Conservation (phyloP, 306 rosid genomes). For the Leucaena leucocephala region DNA sequence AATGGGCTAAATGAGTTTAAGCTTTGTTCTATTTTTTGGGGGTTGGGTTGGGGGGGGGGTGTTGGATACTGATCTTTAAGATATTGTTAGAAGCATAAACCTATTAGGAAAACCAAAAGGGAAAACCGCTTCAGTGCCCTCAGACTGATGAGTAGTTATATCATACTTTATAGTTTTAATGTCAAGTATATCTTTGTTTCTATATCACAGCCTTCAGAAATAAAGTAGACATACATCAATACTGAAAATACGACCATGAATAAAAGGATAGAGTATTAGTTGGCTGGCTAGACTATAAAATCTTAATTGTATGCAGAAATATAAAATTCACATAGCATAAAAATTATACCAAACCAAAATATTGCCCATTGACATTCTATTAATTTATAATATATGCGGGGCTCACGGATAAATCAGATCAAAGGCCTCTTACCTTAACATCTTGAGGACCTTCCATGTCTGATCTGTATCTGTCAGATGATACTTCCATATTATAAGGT, state of each 20-base stretch:
- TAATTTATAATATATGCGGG: conserved; percentile 9
- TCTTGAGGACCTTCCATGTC: conserved; percentile 84
- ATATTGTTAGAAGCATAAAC: background rate
- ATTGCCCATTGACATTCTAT: background rate
- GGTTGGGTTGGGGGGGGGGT: too few species aligned
- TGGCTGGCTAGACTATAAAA: background rate
- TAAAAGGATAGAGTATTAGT: background rate
- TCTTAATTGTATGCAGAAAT: background rate
- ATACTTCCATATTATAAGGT: conserved; percentile 75
- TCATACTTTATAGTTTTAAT: conserved; percentile 14
- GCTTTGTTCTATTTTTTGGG: background rate
- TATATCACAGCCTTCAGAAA: conserved; percentile 5
- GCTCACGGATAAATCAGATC: conserved; percentile 11
- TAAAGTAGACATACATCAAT: background rate
- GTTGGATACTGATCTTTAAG: background rate
- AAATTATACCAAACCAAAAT: conserved; percentile 16
- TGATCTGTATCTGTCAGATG: conserved; percentile 64
- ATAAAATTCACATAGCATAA: conserved; percentile 2
- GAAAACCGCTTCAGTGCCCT: background rate
- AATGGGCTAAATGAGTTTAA: conserved; percentile 22
- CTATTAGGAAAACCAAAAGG: background rate
- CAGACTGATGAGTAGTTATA: background rate
- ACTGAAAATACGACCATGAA: background rate
- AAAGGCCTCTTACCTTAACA: conserved; percentile 63
- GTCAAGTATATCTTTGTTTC: conserved; percentile 1